phyloP scores from a whole-genome alignment of 2,329 filamentous ascomycete genomes.

The Penicillium sumatraense region DNA sequence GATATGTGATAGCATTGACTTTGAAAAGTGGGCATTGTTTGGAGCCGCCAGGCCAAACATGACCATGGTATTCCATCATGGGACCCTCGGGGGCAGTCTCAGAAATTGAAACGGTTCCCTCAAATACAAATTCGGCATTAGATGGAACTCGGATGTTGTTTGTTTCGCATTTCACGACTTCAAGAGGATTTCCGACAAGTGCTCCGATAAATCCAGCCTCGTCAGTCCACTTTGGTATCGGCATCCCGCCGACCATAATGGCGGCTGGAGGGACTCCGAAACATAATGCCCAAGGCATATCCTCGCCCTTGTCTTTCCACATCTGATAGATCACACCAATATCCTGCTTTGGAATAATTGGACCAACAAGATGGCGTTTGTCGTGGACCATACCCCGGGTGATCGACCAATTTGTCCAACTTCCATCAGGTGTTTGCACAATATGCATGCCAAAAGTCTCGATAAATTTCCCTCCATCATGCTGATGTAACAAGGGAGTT shows the following conservation, averaged over 20 bases:
- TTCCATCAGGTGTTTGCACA: slow-evolving; percentile 24
- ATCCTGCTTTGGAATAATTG: slow-evolving; percentile 25
- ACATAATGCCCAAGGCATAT: slow-evolving; percentile 26
- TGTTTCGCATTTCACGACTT: slow-evolving; percentile 28
- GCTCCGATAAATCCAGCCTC: slow-evolving; percentile 54
- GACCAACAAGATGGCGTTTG: slow-evolving; percentile 17
- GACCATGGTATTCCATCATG: slow-evolving; percentile 28
- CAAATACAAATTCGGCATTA: slow-evolving; percentile 26
- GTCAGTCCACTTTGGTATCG: slow-evolving; percentile 53
- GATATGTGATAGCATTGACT: slow-evolving; percentile 25
- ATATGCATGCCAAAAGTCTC: slow-evolving; percentile 25
- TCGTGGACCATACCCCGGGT: slow-evolving; percentile 24
- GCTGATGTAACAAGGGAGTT: slow-evolving; percentile 21
- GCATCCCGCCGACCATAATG: slow-evolving; percentile 43
- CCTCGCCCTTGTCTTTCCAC: slow-evolving; percentile 25
- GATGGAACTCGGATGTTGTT: slow-evolving; percentile 25
- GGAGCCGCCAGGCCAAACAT: slow-evolving; percentile 15
- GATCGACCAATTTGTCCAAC: slow-evolving; percentile 27
- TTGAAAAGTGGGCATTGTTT: slow-evolving; percentile 20
- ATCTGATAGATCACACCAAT: slow-evolving; percentile 23
- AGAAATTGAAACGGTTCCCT: slow-evolving; percentile 21
- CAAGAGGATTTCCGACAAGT: slow-evolving; percentile 18
- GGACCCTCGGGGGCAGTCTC: slow-evolving; percentile 25
- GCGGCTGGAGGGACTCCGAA: slow-evolving; percentile 26
- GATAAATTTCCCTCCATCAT: slow-evolving; percentile 23